These are phyloP conservation scores for Omphalotus guepiniiformis DNA, from an alignment of 768 basidiomycete species.

Conservation along the genomic window DNA sequence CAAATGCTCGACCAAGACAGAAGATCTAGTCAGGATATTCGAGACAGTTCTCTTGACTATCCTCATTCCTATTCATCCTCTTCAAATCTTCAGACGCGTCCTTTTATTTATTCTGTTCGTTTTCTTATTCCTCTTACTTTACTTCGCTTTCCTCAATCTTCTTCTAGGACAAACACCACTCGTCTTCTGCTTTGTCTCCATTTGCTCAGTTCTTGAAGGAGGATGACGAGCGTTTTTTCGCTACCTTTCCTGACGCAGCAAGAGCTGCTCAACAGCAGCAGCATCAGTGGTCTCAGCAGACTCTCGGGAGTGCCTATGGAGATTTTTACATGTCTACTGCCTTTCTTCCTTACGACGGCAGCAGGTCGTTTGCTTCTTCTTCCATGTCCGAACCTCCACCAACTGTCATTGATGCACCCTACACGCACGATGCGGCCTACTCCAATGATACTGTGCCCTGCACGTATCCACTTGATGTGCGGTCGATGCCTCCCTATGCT, in stretches of 20 bases:
- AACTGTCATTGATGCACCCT: too few species aligned
- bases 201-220: constrained; percentile 12
- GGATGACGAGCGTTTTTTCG: constrained; percentile 13
- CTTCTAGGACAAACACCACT: background rate
- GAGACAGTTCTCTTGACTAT: background rate
- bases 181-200: background rate
- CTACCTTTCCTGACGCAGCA: constrained; percentile 10
- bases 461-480: too few species aligned
- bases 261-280: constrained; percentile 5
- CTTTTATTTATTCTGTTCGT: background rate
- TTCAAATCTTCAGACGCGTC: constrained; percentile 6
- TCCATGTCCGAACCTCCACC: too few species aligned
- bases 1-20: too few species aligned
- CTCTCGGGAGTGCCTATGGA: background rate
- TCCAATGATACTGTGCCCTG: too few species aligned
- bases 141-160: background rate
- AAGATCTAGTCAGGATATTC: too few species aligned
- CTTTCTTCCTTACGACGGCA: constrained; percentile 6
- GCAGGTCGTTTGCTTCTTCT: too few species aligned
- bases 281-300: background rate
- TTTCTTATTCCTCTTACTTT: background rate
- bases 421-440: too few species aligned
- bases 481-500: too few species aligned
- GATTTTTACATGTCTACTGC: background rate
- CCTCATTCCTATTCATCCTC: background rate